Evolutionary conservation across 352 stramenopile genomes (phyloP), one percentile per base, ranked within the genome.

Genomic region (Hyphochytrium catenoides): DNA sequence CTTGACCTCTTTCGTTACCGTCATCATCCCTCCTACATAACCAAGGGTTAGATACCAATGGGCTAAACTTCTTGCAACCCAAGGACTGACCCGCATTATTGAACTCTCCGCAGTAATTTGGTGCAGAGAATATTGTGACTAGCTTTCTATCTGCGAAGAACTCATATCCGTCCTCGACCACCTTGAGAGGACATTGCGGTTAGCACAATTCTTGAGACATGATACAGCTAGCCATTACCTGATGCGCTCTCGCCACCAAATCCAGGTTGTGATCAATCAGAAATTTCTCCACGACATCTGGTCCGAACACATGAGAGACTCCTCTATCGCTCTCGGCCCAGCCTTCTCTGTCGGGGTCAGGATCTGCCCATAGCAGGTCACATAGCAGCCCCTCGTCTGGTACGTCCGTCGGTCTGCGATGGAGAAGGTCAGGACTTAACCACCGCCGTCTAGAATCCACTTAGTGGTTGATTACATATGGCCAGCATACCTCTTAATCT

Each of bases 91-190:
- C 91, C n/a, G 90, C 87, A 51, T 99, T 99, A 56, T 98, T 91
- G 53, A 99, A 99, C 63, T 98, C 91, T 39, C 94, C 93, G 59
- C 93, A 99, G 56, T 99, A 99, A 59, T 99, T 98, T 8, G 93
- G 93, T 5, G 93, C 93, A 14, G 86, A 98, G 51, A 98, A 99
- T 35, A 99, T 75, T 9, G 93, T 99, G 8, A 99, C 91, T 22
- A 99, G 72, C 52, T 95, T 91, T 34, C 91, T 69, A 18, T 82
- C 70, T 1, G 91, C 90, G 52, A 98, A 98, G 58, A 98, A 99
- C 60, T 99, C 90, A 61, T 99, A 98, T 25, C 93, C 93, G 53
- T 99, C 93, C 46, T 96, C 93, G 5, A 98, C 91, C 31, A 98
- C 85, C 57, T 46, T 26, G 18, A 15, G 12, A 26, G 20, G 18